These are phyloP conservation scores for Hypomontagnella submonticulosa DNA, from an alignment of 495 filamentous ascomycete genomes.

Conservation along the genomic window DNA sequence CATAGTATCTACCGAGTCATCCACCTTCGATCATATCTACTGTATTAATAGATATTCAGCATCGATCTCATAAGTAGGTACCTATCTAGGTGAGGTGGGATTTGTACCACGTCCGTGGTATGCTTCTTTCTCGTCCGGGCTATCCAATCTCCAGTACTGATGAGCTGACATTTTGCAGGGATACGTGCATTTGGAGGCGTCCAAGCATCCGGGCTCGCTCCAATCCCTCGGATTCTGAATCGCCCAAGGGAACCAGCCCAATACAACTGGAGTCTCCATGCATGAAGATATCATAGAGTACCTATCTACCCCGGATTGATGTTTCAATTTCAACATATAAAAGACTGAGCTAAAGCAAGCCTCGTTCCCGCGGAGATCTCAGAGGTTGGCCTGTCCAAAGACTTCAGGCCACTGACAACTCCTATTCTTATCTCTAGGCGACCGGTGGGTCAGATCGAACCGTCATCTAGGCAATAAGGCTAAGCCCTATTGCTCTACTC, in stretches of 20 bases:
- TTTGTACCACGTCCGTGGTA: constrained; percentile 4
- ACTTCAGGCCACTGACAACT: constrained; percentile 33
- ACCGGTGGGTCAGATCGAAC: constrained; percentile 16
- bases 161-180: constrained; percentile 32
- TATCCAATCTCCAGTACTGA: constrained; percentile 11
- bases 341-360: constrained; percentile 24
- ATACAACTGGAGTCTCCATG: constrained; percentile 14
- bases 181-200: constrained; percentile 8
- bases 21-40: neutral
- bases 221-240: constrained; percentile 20
- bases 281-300: neutral
- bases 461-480: constrained; percentile 11
- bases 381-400: neutral
- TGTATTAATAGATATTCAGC: neutral
- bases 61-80: neutral
- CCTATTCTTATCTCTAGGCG: constrained; percentile 39
- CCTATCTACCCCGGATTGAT: constrained; percentile 25
- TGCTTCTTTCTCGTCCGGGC: too few species aligned
- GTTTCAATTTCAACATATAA: constrained; percentile 5
- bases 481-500: constrained; percentile 13
- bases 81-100: constrained; percentile 10
- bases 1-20: too few species aligned
- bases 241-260: constrained; percentile 3
- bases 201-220: constrained; percentile 13
- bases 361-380: constrained; percentile 36